Percentiles rank a stretch among this genome's conserved stretches.
These are phyloP conservation scores for Phoenix roebelenii DNA, from an alignment of 176 grass and related monocot species.

Conservation along the genomic window DNA sequence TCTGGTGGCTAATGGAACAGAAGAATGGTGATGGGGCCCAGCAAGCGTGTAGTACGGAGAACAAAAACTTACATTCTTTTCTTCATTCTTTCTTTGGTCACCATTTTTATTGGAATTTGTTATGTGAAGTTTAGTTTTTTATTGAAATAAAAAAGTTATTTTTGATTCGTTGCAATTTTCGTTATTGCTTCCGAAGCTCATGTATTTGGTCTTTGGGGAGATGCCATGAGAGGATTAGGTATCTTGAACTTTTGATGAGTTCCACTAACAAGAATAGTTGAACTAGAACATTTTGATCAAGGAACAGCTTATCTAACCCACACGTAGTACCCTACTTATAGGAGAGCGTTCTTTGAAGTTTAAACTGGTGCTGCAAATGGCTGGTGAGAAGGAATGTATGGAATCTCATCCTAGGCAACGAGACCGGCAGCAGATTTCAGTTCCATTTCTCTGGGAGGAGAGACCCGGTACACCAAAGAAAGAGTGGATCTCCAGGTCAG, in stretches of 20 bases:
- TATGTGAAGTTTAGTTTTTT: slow-evolving; percentile 53
- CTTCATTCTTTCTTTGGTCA: slow-evolving; percentile 37
- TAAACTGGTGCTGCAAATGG: slow-evolving; percentile 19
- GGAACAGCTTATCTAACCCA: slow-evolving; percentile 78
- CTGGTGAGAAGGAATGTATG: slow-evolving; percentile 30
- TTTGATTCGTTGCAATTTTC: slow-evolving; percentile 17
- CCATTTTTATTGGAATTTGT: slow-evolving; percentile 21
- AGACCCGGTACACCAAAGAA: slow-evolving; percentile 53
- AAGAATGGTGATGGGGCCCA: slow-evolving; percentile 10
- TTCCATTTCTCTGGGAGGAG: slow-evolving; percentile 82
- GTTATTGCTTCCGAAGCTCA: no score
- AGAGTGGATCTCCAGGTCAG: no score
- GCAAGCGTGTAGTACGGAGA: slow-evolving; percentile 1
- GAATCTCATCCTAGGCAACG: slow-evolving; percentile 28
- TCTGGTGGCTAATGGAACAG: slow-evolving; percentile 13
- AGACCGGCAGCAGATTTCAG: neutral
- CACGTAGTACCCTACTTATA: slow-evolving; percentile 32
- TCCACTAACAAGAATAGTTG: slow-evolving; percentile 36
- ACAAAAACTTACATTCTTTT: slow-evolving; percentile 43
- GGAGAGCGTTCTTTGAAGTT: neutral
- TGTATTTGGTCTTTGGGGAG: no score
- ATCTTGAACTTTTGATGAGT: no score
- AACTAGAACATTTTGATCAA: slow-evolving; percentile 58
- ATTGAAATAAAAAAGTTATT: slow-evolving; percentile 53
- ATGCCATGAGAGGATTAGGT: no score